Conservation (phyloP, 108 stramenopile genomes). For the Cyclostephanos tholiformis region DNA sequence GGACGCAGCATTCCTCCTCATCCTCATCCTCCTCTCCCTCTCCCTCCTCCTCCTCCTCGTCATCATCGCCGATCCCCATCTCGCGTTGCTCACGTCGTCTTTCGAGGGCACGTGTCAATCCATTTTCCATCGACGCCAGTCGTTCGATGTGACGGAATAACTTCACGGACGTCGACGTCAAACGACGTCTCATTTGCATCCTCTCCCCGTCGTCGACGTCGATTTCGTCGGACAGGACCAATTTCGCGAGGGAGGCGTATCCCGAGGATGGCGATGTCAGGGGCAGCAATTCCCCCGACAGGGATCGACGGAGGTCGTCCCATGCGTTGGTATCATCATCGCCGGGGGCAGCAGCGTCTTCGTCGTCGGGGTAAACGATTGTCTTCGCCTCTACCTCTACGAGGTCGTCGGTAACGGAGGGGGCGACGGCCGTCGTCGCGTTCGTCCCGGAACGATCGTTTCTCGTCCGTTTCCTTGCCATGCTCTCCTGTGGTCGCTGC, state of each 20-base stretch:
- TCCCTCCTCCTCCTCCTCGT: neutral
- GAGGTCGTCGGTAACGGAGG: neutral
- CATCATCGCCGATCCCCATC: neutral
- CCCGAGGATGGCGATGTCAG: constrained; percentile 14
- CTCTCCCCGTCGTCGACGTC: neutral
- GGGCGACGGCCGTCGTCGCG: neutral
- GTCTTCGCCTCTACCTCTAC: neutral
- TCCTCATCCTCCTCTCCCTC: constrained; percentile 15
- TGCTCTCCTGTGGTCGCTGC: too few relatives aligned
- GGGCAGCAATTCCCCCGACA: constrained; percentile 14
- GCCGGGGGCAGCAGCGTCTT: neutral
- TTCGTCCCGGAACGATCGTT: too few relatives aligned
- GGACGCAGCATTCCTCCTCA: constrained; percentile 18
- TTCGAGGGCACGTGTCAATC: neutral
- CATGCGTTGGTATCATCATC: neutral
- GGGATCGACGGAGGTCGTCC: constrained; percentile 1
- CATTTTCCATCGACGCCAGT: constrained; percentile 27
- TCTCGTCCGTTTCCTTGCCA: too few relatives aligned
- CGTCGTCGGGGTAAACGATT: neutral
- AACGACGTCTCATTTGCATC: neutral
- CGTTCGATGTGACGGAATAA: constrained; percentile 34
- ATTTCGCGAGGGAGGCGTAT: neutral
- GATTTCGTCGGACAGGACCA: neutral
- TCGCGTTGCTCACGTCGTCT: neutral
- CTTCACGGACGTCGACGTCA: constrained; percentile 14